Conservation (phyloP, 768 basidiomycete genomes). For the Lactarius sanguifluus region DNA sequence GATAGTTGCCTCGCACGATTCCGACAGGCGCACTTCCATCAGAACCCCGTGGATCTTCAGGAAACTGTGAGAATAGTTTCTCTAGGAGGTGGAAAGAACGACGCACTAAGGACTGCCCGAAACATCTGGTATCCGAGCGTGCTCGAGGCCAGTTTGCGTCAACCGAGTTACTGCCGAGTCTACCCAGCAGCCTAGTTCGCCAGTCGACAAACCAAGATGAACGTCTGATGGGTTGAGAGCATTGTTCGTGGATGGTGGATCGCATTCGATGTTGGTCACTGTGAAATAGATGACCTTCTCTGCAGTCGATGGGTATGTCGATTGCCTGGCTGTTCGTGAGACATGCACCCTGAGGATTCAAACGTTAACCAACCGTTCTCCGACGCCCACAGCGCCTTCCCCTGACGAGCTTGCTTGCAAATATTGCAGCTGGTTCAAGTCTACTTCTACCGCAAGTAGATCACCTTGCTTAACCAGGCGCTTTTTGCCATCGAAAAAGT, state of each 20-base stretch:
- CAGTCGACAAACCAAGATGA: conserved; percentile 55
- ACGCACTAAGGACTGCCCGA: conserved; percentile 52
- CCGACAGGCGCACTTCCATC: not conserved
- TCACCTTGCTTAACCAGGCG: conserved; percentile 73
- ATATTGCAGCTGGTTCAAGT: conserved; percentile 45
- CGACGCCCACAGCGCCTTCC: conserved; percentile 16
- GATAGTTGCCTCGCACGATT: conserved; percentile 29
- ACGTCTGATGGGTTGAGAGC: conserved; percentile 42
- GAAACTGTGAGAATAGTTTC: not conserved
- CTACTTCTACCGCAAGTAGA: conserved; percentile 62
- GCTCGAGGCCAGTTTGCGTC: conserved; percentile 76
- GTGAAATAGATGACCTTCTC: conserved; percentile 70
- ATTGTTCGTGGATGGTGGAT: conserved; percentile 44
- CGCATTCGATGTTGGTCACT: conserved; percentile 74
- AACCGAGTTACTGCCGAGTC: conserved; percentile 73
- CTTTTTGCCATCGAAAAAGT: conserved; percentile 54
- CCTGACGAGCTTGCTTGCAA: conserved; percentile 11
- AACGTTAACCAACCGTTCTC: conserved; percentile 2
- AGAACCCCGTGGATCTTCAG: conserved; percentile 3
- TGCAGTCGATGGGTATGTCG: conserved; percentile 27
- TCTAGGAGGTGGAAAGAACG: conserved; percentile 24
- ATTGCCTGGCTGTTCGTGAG: conserved; percentile 7
- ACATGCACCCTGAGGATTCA: conserved; percentile 1
- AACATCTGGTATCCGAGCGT: conserved; percentile 56
- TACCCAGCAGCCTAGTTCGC: conserved; percentile 83